A percentile compares a stretch with the other conserved stretches of the same genome.
phyloP scores from a whole-genome alignment of 305 asterid genomes.

The Striga hermonthica region DNA sequence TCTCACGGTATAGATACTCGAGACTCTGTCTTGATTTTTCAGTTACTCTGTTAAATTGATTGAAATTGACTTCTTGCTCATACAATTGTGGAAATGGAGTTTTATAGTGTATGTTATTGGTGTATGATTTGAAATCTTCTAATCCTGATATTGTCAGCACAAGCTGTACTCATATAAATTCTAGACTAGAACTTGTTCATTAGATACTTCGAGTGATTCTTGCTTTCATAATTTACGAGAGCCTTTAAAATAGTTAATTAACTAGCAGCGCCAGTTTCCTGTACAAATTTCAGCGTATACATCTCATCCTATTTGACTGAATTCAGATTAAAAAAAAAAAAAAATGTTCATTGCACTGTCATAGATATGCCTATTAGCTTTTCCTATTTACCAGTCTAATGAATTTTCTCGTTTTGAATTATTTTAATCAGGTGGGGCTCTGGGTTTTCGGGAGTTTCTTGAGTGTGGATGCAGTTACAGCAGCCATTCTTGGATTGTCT shows the following conservation, averaged over 20 bases:
- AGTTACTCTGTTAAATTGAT: too few relatives aligned
- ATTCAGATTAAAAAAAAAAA: too few relatives aligned
- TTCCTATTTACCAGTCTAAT: neutral
- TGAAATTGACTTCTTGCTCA: neutral
- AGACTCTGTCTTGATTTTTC: neutral
- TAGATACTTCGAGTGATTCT: neutral
- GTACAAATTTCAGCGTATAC: too few relatives aligned
- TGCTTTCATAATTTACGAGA: neutral
- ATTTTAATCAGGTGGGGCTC: constrained; percentile 70
- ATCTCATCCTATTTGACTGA: too few relatives aligned
- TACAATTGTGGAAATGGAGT: neutral
- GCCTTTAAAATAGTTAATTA: neutral
- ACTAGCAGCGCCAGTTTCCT: neutral
- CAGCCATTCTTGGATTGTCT: constrained; percentile 90
- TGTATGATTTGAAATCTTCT: neutral
- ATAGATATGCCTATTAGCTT: neutral
- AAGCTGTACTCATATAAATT: neutral
- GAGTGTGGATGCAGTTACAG: constrained; percentile 90
- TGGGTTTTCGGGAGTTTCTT: constrained; percentile 83
- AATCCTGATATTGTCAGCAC: neutral
- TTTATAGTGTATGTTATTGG: neutral
- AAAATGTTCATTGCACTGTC: constrained; percentile 12
- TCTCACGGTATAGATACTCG: constrained; percentile 59
- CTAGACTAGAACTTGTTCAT: too few relatives aligned
- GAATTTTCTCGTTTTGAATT: neutral